phyloP scores from a whole-genome alignment of 2,329 filamentous ascomycete genomes.

The Fusarium siculi region DNA sequence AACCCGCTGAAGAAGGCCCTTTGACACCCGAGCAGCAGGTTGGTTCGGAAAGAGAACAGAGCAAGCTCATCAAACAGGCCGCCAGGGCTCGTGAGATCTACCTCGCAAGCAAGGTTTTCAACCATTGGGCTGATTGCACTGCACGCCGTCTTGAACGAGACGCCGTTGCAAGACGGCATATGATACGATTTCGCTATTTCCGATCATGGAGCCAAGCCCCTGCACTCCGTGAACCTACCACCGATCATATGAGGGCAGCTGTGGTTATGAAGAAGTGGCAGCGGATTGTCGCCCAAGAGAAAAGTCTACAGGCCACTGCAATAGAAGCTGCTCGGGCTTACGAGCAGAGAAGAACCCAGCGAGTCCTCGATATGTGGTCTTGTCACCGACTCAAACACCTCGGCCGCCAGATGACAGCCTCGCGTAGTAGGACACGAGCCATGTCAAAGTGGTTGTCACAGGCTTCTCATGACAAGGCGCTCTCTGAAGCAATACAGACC shows the following conservation, averaged over 20 bases:
- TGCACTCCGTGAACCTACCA: constrained; percentile 42
- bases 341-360: constrained; percentile 32
- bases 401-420: constrained; percentile 33
- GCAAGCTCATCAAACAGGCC: constrained; percentile 60
- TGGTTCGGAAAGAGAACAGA: constrained; percentile 30
- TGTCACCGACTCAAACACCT: constrained; percentile 40
- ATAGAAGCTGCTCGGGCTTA: constrained; percentile 36
- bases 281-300: constrained; percentile 44
- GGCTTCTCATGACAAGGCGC: constrained; percentile 16
- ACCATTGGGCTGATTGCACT: constrained; percentile 72
- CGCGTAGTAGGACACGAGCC: constrained; percentile 27
- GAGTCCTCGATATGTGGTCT: constrained; percentile 44
- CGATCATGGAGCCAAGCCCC: constrained; percentile 51
- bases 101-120: constrained; percentile 57
- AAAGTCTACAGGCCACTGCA: constrained; percentile 43
- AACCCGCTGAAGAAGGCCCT: constrained; percentile 5
- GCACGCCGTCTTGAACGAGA: constrained; percentile 74
- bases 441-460: constrained; percentile 40
- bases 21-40: constrained; percentile 10
- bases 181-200: constrained; percentile 67
- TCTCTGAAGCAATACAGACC: constrained; percentile 31
- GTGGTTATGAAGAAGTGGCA: constrained; percentile 50
- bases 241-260: constrained; percentile 46
- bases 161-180: constrained; percentile 74
- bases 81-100: constrained; percentile 72